Evolutionary conservation across 257 asterid species (phyloP).

Genomic region (Solanum etuberosum): DNA sequence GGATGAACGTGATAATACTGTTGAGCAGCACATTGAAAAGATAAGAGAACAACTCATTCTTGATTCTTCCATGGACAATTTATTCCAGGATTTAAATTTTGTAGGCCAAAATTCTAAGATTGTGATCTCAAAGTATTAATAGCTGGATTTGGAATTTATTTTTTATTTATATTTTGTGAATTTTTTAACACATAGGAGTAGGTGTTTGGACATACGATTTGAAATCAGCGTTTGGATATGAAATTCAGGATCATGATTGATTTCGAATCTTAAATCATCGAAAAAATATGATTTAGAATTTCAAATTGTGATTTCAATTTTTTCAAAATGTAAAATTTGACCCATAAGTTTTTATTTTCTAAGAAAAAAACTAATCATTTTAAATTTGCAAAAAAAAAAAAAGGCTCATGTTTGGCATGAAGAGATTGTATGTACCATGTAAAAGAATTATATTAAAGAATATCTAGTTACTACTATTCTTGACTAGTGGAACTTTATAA

Average conservation of each 20-base stretch:
- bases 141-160: neutral
- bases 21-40: neutral
- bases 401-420: no score
- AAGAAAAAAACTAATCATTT: no score
- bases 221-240: no score
- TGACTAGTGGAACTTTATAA: neutral
- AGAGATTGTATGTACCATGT: no score
- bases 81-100: neutral
- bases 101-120: neutral
- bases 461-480: no score
- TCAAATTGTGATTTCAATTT: neutral
- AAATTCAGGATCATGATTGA: neutral
- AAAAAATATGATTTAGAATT: neutral
- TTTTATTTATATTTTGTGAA: neutral
- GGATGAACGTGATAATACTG: neutral
- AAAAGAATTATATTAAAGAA: no score
- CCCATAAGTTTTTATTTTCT: no score
- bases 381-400: no score
- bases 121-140: neutral
- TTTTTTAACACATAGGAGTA: neutral
- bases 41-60: neutral
- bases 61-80: neutral
- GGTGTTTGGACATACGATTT: neutral
- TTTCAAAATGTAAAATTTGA: neutral
- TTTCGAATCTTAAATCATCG: no score